Conservation (phyloP, 805 yeast species). For the Blastobotrys mokoenaii region DNA sequence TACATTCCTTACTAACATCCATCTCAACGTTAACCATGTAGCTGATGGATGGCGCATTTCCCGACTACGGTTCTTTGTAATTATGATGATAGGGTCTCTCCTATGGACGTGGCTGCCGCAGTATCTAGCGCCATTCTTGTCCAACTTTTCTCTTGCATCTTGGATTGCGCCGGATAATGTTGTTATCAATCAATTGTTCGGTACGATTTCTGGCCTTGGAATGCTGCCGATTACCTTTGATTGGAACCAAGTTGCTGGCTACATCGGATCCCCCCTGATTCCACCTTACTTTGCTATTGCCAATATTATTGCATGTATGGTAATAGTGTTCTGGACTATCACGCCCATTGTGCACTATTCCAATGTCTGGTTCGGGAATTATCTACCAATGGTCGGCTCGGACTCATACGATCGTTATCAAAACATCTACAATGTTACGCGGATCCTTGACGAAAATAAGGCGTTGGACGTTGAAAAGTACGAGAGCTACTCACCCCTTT, state of each 20-base stretch:
- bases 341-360: conserved; percentile 46
- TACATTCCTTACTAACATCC: conserved; percentile 48
- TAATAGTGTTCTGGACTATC: conserved; percentile 45
- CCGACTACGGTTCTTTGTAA: conserved; percentile 40
- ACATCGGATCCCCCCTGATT: conserved; percentile 53
- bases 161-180: conserved; percentile 58
- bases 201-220: conserved; percentile 54
- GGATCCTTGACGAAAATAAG: conserved; percentile 36
- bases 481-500: conserved; percentile 54
- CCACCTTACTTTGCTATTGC: conserved; percentile 46
- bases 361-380: conserved; percentile 51
- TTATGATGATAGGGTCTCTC: conserved; percentile 34
- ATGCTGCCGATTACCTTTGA: conserved; percentile 60
- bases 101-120: conserved; percentile 56
- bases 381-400: conserved; percentile 47
- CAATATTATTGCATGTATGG: conserved; percentile 39
- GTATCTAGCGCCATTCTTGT: conserved; percentile 48
- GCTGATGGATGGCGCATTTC: conserved; percentile 58
- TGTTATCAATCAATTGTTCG: conserved; percentile 57
- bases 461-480: conserved; percentile 41
- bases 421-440: conserved; percentile 39
- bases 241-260: conserved; percentile 53
- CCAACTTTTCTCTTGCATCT: conserved; percentile 50
- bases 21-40: conserved; percentile 39
- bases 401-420: conserved; percentile 46